Evolutionary conservation across 2,329 filamentous ascomycete genomes (phyloP), one percentile per base, ranked within the genome.

Genomic region (Xylariaceae sp.): DNA sequence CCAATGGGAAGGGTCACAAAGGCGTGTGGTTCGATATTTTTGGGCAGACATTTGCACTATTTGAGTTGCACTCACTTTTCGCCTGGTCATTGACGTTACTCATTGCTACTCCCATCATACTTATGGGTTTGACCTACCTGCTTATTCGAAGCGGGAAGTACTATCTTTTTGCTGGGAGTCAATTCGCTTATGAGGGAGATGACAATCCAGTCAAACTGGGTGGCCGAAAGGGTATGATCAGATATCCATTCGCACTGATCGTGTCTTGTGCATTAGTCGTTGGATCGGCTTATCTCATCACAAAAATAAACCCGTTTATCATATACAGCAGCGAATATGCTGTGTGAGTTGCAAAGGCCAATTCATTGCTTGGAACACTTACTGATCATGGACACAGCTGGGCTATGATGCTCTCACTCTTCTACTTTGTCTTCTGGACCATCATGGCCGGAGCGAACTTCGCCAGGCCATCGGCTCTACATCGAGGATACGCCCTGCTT

Each of bases 11-110:
- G 28, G 81, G 81, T 4, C 81, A 76, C 13, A 72, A 79, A 45
- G 87, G 83, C 22, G 89, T 97, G 12, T 98, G 90, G 89, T 97
- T 97, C 58, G 93, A 97, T 59, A 66, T 97, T 7, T 91, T 95
- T 50, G 93, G 91, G 33, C 77, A 74, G 41, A 73, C 73, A 2
- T 89, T 96, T 62, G 87, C 85, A 13, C 73, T 95, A 2, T 87
- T 96, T 58, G 76, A 78, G 35, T 73, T 96, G 30, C 79, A 86
- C 48, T 89, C 87, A 7, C 74, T 97, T 43, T 97, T 97, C 64
- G 89, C 89, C 3, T 81, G 93, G 66, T 90, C 89, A 4, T 76
- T 97, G 19, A 86, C 87, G 1, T 66, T 97, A 11, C 78, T 97
- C 16, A 83, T 95, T 16, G 83, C 83, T 16, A 81, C 85, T 1